A percentile compares a stretch with the other conserved stretches of the same genome.
Evolutionary conservation across 2,329 filamentous ascomycete genomes (phyloP).

Genomic region (Fusarium fujikuroi): DNA sequence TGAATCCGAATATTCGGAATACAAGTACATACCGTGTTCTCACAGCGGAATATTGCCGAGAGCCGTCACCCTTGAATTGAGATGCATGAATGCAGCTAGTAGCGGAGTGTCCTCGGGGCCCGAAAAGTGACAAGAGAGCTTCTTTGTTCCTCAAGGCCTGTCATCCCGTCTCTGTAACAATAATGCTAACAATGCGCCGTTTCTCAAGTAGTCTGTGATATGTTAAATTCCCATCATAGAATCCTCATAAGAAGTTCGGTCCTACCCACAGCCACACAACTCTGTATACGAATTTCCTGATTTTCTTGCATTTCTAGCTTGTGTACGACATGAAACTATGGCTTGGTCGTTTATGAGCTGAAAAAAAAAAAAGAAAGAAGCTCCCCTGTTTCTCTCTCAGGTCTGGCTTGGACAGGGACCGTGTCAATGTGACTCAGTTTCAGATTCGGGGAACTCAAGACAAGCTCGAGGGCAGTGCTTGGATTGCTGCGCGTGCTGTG

Average conservation of each 20-base stretch:
- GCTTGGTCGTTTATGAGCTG: slow-evolving; percentile 5
- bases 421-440: slow-evolving; percentile 39
- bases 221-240: neutral
- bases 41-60: neutral
- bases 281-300: neutral
- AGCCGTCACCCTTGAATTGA: slow-evolving; percentile 5
- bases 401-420: slow-evolving; percentile 10
- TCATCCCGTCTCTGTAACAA: neutral
- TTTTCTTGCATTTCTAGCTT: neutral
- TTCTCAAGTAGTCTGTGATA: neutral
- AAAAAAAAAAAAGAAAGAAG: neutral
- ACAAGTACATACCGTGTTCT: neutral
- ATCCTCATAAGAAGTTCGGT: neutral
- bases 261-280: neutral
- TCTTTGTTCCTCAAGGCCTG: neutral
- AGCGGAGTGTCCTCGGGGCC: neutral
- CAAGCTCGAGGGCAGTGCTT: slow-evolving; percentile 16
- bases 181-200: neutral
- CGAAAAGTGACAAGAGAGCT: neutral
- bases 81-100: neutral
- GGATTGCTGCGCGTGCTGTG: slow-evolving; percentile 23
- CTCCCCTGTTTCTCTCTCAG: slow-evolving; percentile 11
- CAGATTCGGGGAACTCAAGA: slow-evolving; percentile 30
- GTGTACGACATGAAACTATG: slow-evolving; percentile 7
- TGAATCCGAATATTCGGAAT: slow-evolving; percentile 1